A percentile compares a stretch with the other conserved stretches of the same genome.
phyloP scores from a whole-genome alignment of 1,284 basidiomycete genomes.

The Ustilago hordei region DNA sequence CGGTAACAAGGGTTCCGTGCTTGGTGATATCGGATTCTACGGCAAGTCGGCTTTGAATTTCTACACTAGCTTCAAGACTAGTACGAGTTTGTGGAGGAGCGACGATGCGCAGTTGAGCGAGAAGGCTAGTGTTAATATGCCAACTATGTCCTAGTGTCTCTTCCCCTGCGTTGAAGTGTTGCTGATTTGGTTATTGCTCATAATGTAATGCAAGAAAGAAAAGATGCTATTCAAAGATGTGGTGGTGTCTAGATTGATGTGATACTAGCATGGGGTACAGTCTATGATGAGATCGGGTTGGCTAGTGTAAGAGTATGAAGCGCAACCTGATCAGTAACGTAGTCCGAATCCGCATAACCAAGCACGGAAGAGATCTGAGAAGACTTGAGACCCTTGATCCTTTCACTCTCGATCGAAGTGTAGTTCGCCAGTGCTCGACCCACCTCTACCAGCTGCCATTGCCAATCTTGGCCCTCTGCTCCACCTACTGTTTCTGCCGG shows the following conservation, averaged over 20 bases:
- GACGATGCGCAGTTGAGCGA: slow-evolving; percentile 54
- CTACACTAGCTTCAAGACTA: slow-evolving; percentile 62
- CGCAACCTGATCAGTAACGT: slow-evolving; percentile 81
- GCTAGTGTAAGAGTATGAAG: slow-evolving; percentile 45
- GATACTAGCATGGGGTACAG: not conserved
- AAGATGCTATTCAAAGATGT: not conserved
- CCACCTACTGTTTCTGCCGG: not conserved
- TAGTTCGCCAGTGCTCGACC: slow-evolving; percentile 95
- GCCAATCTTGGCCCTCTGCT: slow-evolving; percentile 56
- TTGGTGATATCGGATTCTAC: slow-evolving; percentile 74
- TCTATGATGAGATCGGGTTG: not conserved
- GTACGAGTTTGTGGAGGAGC: slow-evolving; percentile 52
- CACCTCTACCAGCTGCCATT: slow-evolving; percentile 86
- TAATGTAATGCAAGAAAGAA: not conserved
- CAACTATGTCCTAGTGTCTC: slow-evolving; percentile 56
- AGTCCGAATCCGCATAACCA: slow-evolving; percentile 94
- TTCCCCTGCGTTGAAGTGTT: not conserved
- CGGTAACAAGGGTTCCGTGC: slow-evolving; percentile 87
- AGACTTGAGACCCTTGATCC: slow-evolving; percentile 79
- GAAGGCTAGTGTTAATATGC: slow-evolving; percentile 61
- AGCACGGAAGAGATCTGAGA: slow-evolving; percentile 83
- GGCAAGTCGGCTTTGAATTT: slow-evolving; percentile 62
- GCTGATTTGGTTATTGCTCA: not conserved
- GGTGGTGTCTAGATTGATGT: not conserved
- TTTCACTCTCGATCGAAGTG: slow-evolving; percentile 89